Conservation (phyloP, 1,284 basidiomycete genomes). For the Boletus albobrunnescens region DNA sequence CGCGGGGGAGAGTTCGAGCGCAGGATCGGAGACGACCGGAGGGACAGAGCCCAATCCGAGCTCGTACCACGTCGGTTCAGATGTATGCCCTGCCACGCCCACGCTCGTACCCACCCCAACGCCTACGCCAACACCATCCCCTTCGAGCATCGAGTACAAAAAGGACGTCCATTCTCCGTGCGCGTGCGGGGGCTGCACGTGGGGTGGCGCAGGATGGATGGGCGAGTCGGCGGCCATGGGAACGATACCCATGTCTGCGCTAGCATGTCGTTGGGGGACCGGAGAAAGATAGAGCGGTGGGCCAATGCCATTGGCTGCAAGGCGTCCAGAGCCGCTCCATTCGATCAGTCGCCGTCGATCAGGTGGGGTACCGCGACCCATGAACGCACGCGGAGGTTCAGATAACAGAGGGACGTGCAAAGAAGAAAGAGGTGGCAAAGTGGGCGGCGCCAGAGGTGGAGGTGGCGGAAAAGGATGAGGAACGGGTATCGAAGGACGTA, state of each 20-base stretch:
- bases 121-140: slow-evolving; percentile 22
- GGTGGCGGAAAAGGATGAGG: slow-evolving; percentile 7
- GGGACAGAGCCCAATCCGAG: slow-evolving; percentile 24
- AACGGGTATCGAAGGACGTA: slow-evolving; percentile 5
- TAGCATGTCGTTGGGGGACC: slow-evolving; percentile 20
- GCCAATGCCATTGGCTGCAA: slow-evolving; percentile 17
- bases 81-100: neutral
- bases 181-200: slow-evolving; percentile 3
- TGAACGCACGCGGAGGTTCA: slow-evolving; percentile 33
- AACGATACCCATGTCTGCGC: slow-evolving; percentile 16
- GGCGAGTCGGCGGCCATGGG: slow-evolving; percentile 24
- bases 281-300: slow-evolving; percentile 28
- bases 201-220: slow-evolving; percentile 5
- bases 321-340: slow-evolving; percentile 25
- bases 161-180: slow-evolving; percentile 34
- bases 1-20: slow-evolving; percentile 14
- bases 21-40: slow-evolving; percentile 6
- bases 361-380: slow-evolving; percentile 34
- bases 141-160: slow-evolving; percentile 34
- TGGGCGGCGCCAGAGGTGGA: slow-evolving; percentile 5
- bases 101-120: too few relatives aligned
- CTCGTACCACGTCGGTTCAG: slow-evolving; percentile 28
- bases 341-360: slow-evolving; percentile 27
- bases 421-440: slow-evolving; percentile 28
- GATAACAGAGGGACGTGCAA: slow-evolving; percentile 32